phyloP scores from a whole-genome alignment of 495 filamentous ascomycete genomes.

The Talaromyces liani region DNA sequence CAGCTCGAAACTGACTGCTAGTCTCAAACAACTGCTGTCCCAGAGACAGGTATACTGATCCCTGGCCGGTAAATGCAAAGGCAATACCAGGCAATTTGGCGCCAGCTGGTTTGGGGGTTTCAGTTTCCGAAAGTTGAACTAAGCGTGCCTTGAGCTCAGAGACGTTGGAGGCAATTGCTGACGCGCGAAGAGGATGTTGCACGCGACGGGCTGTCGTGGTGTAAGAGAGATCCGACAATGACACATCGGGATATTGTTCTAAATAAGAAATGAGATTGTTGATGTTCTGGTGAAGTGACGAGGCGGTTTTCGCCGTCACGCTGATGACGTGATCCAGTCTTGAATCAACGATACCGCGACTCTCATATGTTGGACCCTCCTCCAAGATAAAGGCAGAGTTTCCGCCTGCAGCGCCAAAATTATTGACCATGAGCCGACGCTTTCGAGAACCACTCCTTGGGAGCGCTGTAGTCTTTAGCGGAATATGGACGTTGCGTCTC shows the following conservation, averaged over 20 bases:
- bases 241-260: slow-evolving; percentile 36
- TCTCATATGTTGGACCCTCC: slow-evolving; percentile 36
- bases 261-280: slow-evolving; percentile 42
- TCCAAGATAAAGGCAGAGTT: slow-evolving; percentile 48
- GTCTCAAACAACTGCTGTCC: slow-evolving; percentile 57
- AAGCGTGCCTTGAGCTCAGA: slow-evolving; percentile 16
- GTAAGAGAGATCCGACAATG: slow-evolving; percentile 50
- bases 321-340: slow-evolving; percentile 41
- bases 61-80: slow-evolving; percentile 47
- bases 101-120: slow-evolving; percentile 10
- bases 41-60: slow-evolving; percentile 44
- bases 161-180: slow-evolving; percentile 27
- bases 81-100: slow-evolving; percentile 34
- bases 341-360: slow-evolving; percentile 42
- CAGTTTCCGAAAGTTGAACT: slow-evolving; percentile 10
- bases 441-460: slow-evolving; percentile 51
- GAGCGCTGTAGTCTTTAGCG: slow-evolving; percentile 50
- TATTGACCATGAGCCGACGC: slow-evolving; percentile 60
- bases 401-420: slow-evolving; percentile 56
- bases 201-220: slow-evolving; percentile 74
- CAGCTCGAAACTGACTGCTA: slow-evolving; percentile 49
- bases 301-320: slow-evolving; percentile 45
- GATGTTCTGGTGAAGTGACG: slow-evolving; percentile 49
- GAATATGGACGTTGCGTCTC: slow-evolving; percentile 56
- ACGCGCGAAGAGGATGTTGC: slow-evolving; percentile 66